phyloP scores from a whole-genome alignment of 768 basidiomycete genomes.

The Mycena olivaceomarginata region DNA sequence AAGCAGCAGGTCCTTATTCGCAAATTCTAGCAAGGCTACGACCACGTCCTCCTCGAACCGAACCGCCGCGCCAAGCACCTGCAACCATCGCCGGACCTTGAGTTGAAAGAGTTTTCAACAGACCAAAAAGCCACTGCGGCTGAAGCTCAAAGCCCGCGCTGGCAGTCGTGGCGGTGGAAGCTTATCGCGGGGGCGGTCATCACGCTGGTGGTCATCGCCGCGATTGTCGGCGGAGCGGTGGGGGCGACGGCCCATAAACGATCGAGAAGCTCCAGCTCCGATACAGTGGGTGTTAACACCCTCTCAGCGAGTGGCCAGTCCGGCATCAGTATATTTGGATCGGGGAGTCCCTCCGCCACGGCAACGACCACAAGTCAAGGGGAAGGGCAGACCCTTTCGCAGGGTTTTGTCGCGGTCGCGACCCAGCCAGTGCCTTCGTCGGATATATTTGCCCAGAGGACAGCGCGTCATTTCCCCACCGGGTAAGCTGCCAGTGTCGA shows the following conservation, averaged over 20 bases:
- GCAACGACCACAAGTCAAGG: not conserved
- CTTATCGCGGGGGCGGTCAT: slow-evolving; percentile 4
- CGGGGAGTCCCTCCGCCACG: not conserved
- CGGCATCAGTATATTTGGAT: too few relatives aligned
- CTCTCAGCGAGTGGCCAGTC: not conserved
- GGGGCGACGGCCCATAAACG: slow-evolving; percentile 14
- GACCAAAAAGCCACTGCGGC: not conserved
- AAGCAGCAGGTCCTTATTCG: not conserved
- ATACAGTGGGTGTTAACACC: not conserved
- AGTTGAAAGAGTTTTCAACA: not conserved
- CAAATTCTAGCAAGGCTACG: slow-evolving; percentile 37
- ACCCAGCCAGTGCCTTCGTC: slow-evolving; percentile 3
- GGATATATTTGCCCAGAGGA: slow-evolving; percentile 1
- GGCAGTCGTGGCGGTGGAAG: slow-evolving; percentile 9
- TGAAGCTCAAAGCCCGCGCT: not conserved
- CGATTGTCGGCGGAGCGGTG: slow-evolving; percentile 32
- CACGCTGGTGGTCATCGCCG: slow-evolving; percentile 28
- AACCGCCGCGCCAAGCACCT: slow-evolving; percentile 24
- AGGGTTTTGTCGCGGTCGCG: not conserved
- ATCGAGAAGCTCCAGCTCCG: not conserved
- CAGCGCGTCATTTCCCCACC: slow-evolving; percentile 19
- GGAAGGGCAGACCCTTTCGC: not conserved
- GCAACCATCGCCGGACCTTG: slow-evolving; percentile 19
- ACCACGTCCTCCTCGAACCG: slow-evolving; percentile 33
- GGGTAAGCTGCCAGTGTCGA: not conserved